phyloP scores from a whole-genome alignment of 108 stramenopile species.

The Skeletonema potamos region DNA sequence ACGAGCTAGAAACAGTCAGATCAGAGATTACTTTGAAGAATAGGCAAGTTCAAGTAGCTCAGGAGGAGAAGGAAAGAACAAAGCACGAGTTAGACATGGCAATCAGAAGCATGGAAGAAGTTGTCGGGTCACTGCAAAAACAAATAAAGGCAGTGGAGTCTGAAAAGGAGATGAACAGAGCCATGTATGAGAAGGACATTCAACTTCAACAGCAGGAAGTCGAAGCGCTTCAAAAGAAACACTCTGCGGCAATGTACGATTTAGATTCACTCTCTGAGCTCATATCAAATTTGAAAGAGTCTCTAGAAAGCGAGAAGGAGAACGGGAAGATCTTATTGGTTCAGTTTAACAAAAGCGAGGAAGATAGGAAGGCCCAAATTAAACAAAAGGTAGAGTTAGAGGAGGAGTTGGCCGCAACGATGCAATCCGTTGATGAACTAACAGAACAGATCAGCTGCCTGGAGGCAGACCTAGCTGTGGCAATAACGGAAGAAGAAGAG shows the following conservation, averaged over 20 bases:
- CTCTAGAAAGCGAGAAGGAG: conserved; percentile 29
- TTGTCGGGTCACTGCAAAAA: conserved; percentile 18
- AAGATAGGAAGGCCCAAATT: conserved; percentile 12
- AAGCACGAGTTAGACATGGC: conserved; percentile 17
- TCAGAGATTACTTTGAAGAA: conserved; percentile 7
- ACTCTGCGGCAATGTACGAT: conserved; percentile 17
- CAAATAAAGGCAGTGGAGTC: conserved; percentile 28
- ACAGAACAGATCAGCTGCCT: conserved; percentile 21
- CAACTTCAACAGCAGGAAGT: conserved; percentile 41
- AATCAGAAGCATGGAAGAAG: conserved; percentile 27
- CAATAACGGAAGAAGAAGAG: background rate
- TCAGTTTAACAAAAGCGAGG: conserved; percentile 38
- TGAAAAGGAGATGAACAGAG: conserved; percentile 29
- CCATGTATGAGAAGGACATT: conserved; percentile 35
- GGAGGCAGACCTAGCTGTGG: conserved; percentile 4
- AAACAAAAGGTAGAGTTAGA: conserved; percentile 16
- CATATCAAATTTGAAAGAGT: conserved; percentile 21
- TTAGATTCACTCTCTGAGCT: conserved; percentile 36
- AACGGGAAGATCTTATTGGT: conserved; percentile 22
- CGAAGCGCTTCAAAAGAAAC: conserved; percentile 15
- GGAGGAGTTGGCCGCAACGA: conserved; percentile 12
- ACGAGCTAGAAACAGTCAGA: conserved; percentile 7
- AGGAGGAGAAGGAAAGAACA: conserved; percentile 6
- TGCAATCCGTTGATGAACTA: conserved; percentile 21
- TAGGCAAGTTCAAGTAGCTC: conserved; percentile 6